phyloP scores from a whole-genome alignment of 495 filamentous ascomycete species.

The Annulohypoxylon stygium region DNA sequence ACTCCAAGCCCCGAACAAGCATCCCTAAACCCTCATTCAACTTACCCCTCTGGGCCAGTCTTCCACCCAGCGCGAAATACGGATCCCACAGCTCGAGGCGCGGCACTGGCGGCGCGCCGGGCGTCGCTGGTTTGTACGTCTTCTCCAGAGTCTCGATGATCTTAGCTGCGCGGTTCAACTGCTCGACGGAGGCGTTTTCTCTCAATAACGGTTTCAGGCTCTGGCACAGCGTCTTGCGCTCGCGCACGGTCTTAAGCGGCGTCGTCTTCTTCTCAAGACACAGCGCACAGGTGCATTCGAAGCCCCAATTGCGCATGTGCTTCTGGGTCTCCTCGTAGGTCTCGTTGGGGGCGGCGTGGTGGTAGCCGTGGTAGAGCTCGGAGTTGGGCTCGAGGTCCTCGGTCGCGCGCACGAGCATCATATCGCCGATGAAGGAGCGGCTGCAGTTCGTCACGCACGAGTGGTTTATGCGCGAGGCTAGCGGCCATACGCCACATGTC shows the following conservation, averaged over 20 bases:
- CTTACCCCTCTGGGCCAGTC: conserved; percentile 24
- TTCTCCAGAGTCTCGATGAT: conserved; percentile 42
- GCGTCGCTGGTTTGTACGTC: conserved; percentile 50
- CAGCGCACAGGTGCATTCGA: conserved; percentile 58
- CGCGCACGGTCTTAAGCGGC: conserved; percentile 1
- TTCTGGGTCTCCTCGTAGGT: conserved; percentile 30
- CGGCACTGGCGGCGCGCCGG: conserved; percentile 53
- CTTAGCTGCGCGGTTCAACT: conserved; percentile 36
- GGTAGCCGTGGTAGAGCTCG: conserved; percentile 36
- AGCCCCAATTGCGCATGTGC: conserved; percentile 57
- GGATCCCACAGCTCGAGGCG: conserved; percentile 48
- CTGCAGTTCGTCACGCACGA: conserved; percentile 62
- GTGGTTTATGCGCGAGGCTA: conserved; percentile 69
- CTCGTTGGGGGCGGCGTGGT: conserved; percentile 39
- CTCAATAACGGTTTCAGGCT: neutral
- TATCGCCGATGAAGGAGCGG: conserved; percentile 70
- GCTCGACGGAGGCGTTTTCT: neutral
- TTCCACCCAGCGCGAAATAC: conserved; percentile 50
- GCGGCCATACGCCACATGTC: conserved; percentile 61
- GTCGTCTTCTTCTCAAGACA: conserved; percentile 51
- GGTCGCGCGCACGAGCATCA: conserved; percentile 69
- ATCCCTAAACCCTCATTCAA: conserved; percentile 47
- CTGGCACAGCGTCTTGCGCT: neutral
- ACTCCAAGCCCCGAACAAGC: conserved; percentile 51
- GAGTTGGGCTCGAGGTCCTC: conserved; percentile 55